Evolutionary conservation across 169 alveolate species (phyloP).

Genomic region (Cryptosporidium ubiquitum): DNA sequence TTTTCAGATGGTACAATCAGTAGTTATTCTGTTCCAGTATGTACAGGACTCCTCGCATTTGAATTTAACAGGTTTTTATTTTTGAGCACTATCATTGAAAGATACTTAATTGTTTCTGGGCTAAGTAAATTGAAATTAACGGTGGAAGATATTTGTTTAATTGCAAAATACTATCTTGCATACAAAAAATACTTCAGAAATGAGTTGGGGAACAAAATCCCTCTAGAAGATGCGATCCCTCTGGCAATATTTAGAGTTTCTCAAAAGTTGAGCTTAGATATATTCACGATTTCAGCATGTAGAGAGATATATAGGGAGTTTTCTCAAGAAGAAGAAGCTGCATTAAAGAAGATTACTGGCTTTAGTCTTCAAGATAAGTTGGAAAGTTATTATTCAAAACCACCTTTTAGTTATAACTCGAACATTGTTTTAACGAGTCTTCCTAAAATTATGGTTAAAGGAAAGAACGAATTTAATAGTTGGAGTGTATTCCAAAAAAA

Average conservation of each 20-base stretch:
- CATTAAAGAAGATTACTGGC: slow-evolving; percentile 33
- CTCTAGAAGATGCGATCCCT: slow-evolving; percentile 31
- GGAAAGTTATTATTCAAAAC: slow-evolving; percentile 24
- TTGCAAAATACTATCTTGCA: slow-evolving; percentile 1
- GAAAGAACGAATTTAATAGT: not conserved
- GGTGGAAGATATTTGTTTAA: slow-evolving; percentile 43
- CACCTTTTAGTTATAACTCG: slow-evolving; percentile 47
- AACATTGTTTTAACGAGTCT: not conserved
- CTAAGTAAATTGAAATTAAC: slow-evolving; percentile 28
- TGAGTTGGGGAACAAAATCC: not conserved
- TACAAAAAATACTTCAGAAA: slow-evolving; percentile 3
- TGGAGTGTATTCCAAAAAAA: slow-evolving; percentile 14
- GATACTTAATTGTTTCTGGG: slow-evolving; percentile 46
- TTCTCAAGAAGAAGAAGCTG: slow-evolving; percentile 34
- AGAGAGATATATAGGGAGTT: slow-evolving; percentile 57
- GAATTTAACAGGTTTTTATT: slow-evolving; percentile 45
- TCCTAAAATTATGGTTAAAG: slow-evolving; percentile 25
- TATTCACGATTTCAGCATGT: slow-evolving; percentile 40
- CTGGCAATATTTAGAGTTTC: slow-evolving; percentile 32
- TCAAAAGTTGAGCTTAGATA: slow-evolving; percentile 23
- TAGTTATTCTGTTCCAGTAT: slow-evolving; percentile 30
- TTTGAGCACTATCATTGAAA: slow-evolving; percentile 2
- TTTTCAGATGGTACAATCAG: slow-evolving; percentile 55
- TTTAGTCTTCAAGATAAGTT: not conserved
- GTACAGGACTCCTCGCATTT: slow-evolving; percentile 43